Evolutionary conservation across 352 stramenopile genomes (phyloP).

Genomic region (Pythium apleroticum): DNA sequence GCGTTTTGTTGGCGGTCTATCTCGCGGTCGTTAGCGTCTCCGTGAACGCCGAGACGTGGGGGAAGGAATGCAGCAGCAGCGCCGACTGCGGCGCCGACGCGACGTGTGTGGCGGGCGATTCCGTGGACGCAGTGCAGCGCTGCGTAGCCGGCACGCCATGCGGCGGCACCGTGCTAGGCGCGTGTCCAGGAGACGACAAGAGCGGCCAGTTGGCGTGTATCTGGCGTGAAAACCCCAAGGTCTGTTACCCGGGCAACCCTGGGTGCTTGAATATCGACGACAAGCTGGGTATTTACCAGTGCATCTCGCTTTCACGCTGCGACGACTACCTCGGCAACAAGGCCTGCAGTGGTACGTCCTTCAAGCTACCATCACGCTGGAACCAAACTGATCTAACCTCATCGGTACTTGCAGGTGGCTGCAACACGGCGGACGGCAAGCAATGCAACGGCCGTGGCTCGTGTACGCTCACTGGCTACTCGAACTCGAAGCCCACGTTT

Average conservation of each 20-base stretch:
- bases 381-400: too few relatives aligned
- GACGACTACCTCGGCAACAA: constrained; percentile 64
- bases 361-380: too few relatives aligned
- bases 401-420: too few relatives aligned
- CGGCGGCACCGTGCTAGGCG: constrained; percentile 44
- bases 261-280: constrained; percentile 36
- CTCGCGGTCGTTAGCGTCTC: constrained; percentile 5
- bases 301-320: constrained; percentile 71
- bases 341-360: constrained; percentile 56
- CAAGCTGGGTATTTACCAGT: constrained; percentile 72
- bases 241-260: constrained; percentile 12
- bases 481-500: constrained; percentile 42
- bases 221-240: constrained; percentile 33
- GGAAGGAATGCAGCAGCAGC: constrained; percentile 58
- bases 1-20: constrained; percentile 16
- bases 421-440: constrained; percentile 36
- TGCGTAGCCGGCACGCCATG: constrained; percentile 66
- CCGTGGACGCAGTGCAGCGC: constrained; percentile 51
- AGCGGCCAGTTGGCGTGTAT: constrained; percentile 77
- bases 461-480: constrained; percentile 41
- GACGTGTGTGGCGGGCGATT: constrained; percentile 76
- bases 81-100: constrained; percentile 60
- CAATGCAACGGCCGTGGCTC: constrained; percentile 72
- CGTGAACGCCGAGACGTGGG: constrained; percentile 29
- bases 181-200: constrained; percentile 53